Base-by-base conservation (phyloP, 1,284 basidiomycete species). In the Pholiota adiposa region DNA sequence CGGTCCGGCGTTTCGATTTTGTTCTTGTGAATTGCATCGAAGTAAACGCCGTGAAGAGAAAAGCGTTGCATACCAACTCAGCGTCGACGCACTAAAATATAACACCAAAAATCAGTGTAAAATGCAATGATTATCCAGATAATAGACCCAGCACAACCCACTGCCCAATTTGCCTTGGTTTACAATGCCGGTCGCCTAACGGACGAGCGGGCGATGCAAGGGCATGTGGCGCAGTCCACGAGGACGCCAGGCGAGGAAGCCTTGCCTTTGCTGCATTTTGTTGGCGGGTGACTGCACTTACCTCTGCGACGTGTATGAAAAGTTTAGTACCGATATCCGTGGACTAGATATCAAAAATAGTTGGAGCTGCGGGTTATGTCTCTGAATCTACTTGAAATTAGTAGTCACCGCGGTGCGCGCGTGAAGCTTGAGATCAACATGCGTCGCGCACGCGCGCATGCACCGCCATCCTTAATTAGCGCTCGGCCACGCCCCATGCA, bases 151-250 rank as follows among this genome's bases (percentile, higher is more conserved):
- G 40, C 6, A 41, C 6, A 21, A 21, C 18, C 40, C 18, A 18
- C 44, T 43, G 33, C 40, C 51, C 46, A 48, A 49, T 51, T 59
- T 25, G 49, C 55, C 46, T 48, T 44, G 25, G 43, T n/a, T 40
- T 16, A 11, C 29, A 31, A 48, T 11, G 25, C 27, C 46, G 48
- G 16, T 50, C 48, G 48, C 19, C 16, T 50, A 33, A 16, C 31
- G 27, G 36, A 49, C 48, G 18, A 25, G 51, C 38, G 29, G 57
- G 50, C 49, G 33, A 58, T 48, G 60, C 52, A 53, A 64, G 23
- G 62, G 41, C 62, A 62, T 59, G 60, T 54, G 59, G 51, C 60
- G 60, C 52, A 12, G 29, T 27, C 36, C 64, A 58, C 51, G 58
- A 62, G 62, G 62, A 56, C 38, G n/a, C 41, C 41, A 33, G 51